phyloP scores from a whole-genome alignment of 1,284 basidiomycete genomes.

The Ceraceosorus bombacis region DNA sequence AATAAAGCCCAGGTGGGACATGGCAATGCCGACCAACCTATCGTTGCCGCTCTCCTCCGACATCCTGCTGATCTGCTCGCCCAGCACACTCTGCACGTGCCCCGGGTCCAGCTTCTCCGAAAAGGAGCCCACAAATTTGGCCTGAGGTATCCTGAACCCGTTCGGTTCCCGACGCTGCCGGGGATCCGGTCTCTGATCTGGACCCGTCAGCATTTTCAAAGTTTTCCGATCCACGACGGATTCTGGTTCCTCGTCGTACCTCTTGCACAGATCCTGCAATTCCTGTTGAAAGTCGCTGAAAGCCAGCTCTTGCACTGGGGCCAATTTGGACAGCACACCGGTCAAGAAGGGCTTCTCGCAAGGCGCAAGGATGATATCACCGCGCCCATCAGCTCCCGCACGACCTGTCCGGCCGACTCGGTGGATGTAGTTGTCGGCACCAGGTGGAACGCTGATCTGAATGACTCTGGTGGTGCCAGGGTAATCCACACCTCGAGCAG shows the following conservation, averaged over 20 bases:
- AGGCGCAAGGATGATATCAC: conserved; percentile 75
- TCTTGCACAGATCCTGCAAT: conserved; percentile 54
- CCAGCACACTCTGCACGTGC: too few relatives aligned
- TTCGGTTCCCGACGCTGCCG: too few relatives aligned
- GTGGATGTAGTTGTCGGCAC: conserved; percentile 75
- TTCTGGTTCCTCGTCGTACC: conserved; percentile 55
- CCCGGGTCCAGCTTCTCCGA: too few relatives aligned
- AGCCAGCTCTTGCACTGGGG: conserved; percentile 59
- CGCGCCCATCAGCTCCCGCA: conserved; percentile 63
- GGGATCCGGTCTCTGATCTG: too few relatives aligned
- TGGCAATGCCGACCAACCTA: too few relatives aligned
- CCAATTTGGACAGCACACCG: conserved; percentile 62
- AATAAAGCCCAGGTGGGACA: too few relatives aligned
- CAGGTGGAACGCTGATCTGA: conserved; percentile 73
- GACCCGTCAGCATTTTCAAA: too few relatives aligned
- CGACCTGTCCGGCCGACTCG: conserved; percentile 87
- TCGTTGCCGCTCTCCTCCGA: too few relatives aligned
- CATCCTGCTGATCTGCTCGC: too few relatives aligned
- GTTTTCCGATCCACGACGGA: conserved; percentile 9
- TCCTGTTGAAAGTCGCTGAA: conserved; percentile 56
- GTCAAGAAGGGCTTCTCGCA: conserved; percentile 72
- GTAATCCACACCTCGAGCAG: conserved; percentile 53
- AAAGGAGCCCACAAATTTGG: too few relatives aligned
- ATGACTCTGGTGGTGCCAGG: conserved; percentile 81
- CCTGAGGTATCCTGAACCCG: too few relatives aligned